Evolutionary conservation across 1,139 yeast species (phyloP), one percentile per base, ranked within the genome.

Genomic region (Hansenula sp.): DNA sequence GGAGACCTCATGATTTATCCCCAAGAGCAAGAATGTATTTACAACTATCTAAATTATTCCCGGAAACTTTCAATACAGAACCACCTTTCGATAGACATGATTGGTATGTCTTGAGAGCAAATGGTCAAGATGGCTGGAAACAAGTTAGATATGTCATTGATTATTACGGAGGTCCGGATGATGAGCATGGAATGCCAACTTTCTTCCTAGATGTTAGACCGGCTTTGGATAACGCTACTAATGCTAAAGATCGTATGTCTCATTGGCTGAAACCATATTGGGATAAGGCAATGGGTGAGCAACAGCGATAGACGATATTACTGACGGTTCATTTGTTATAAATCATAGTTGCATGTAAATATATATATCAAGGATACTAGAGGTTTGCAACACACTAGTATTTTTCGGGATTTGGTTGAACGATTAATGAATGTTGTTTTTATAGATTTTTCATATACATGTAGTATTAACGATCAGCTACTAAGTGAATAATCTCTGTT

Each of bases 51-150:
- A 75, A 77, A 52, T 37, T 83, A 3, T 85, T 84, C 68, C 98
- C 99, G 1, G 69, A 74, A 16, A 73, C 77, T 15, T 91, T 81
- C 67, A 85, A 81, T 48, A 69, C 83, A 1, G 84, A 84, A 48
- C 88, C 95, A 5, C 99, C 99, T 7, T 94, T 94, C 60, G 99
- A 94, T 65, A 81, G 99, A 63, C 99, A 94, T 59, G 99, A 94
- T 66, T 94, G 99, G 99, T 87, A 96, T 4, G 96, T 94, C 8
- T 72, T 91, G 55, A 76, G 99, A 55, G 49, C 60, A 1, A 60
- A 59, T 38, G 57, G 55, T 2, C 55, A 63, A 12, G 66, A 68
- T 33, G 61, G 67, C 1, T 77, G 91, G 87, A 57, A 73, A 52
- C 64, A 79, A 67, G 80, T 93, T 21, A 77, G 99, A 50, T 94